Evolutionary conservation across 371 early-diverging fungal species (phyloP), one percentile per base, ranked within the genome.

Genomic region (Syncephalastrum contaminatum): DNA sequence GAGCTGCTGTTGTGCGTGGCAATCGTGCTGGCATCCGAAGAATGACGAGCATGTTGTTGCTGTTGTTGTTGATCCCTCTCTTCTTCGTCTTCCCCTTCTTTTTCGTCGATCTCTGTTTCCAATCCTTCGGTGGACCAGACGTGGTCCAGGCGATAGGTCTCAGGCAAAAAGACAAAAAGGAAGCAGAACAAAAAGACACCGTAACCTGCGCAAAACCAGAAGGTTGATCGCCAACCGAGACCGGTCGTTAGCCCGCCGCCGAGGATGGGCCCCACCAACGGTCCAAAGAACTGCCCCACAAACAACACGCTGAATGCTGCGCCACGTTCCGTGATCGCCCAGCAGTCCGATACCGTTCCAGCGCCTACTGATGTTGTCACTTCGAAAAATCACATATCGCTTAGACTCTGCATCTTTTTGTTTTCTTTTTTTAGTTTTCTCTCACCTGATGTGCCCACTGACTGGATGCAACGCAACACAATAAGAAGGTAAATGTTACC

Each of bases 191-290:
- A 65, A n/a, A 85, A 56, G 5, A 74, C 64, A 27, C 85, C 83
- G 60, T 84, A 77, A 24, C 77, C 83, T 14, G 83, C 67, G 62
- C 85, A 81, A 50, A 87, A 69, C 81, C 86, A 88, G 57, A 88
- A 88, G 30, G 83, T 82, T 27, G 79, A 75, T 20, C 85, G 66
- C 91, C 91, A 90, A 4, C 85, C 63, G n/a, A 59, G 46, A 3
- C 49, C 59, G 22, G 64, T 65, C 16, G 67, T 68, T 12, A 89
- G 63, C 6, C 63, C 61, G 10, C 73, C 73, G 4, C 73, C 77
- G 19, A 73, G 51, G 46, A 77, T 69, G 16, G 77, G 77, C 0
- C 75, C 72, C 69, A 72, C 48, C 3, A 83, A 58, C 10, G 86
- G 82, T 0, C 85, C 86, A 8, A 86, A 51, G 52, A 81, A 72